Evolutionary conservation across 176 grass and related monocot species (phyloP).

Genomic region (Cenchrus purpureus): DNA sequence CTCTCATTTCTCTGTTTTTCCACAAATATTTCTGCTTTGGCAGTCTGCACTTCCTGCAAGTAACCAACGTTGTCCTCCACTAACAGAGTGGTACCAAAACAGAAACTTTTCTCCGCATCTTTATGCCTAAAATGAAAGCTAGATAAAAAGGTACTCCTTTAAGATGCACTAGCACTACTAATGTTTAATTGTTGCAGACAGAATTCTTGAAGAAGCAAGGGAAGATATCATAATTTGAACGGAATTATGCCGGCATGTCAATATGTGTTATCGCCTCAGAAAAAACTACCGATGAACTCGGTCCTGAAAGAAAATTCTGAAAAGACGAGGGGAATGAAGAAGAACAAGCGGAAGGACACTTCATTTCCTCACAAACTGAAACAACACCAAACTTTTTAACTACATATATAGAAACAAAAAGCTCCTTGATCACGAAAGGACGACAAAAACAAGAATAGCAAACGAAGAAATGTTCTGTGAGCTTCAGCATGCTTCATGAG

Average conservation of each 20-base stretch:
- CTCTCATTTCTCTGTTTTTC: slow-evolving; percentile 5
- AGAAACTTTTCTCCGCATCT: background rate
- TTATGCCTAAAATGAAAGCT: slow-evolving; percentile 11
- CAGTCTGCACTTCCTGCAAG: slow-evolving; percentile 19
- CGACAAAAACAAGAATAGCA: background rate
- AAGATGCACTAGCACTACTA: background rate
- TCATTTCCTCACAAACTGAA: slow-evolving; percentile 12
- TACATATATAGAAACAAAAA: background rate
- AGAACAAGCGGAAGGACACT: slow-evolving; percentile 5
- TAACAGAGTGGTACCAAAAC: slow-evolving; percentile 23
- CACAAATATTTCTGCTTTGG: slow-evolving; percentile 12
- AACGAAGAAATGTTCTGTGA: background rate
- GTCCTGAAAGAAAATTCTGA: background rate
- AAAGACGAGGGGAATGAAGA: slow-evolving; percentile 15
- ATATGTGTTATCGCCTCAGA: background rate
- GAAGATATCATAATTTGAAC: background rate
- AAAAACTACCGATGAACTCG: slow-evolving; percentile 1
- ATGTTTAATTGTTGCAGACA: background rate
- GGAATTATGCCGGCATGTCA: background rate
- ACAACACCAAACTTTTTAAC: background rate
- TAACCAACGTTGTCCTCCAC: slow-evolving; percentile 8
- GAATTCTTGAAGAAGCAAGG: slow-evolving; percentile 23
- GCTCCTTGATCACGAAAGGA: slow-evolving; percentile 1
- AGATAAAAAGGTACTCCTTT: slow-evolving; percentile 19
- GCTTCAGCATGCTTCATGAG: slow-evolving; percentile 20